Base-by-base conservation (phyloP, 2,329 filamentous ascomycete genomes). In the Penicillium sp. region DNA sequence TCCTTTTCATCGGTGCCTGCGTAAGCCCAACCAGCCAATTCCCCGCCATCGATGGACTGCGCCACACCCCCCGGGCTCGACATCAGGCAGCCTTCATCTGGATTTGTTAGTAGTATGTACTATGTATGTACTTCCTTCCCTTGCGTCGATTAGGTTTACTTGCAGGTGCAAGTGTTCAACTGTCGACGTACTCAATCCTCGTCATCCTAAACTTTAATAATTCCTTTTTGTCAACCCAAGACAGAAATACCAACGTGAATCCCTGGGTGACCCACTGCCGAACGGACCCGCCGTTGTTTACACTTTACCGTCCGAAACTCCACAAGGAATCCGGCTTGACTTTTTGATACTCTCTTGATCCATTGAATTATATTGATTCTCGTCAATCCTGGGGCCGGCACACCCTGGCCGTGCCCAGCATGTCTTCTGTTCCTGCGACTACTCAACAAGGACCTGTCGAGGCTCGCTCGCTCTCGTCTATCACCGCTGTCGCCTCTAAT, bases 401-500 rank as follows among this genome's bases (percentile, higher is more conserved):
- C 71, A 73, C 58, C 65, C 68, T 65, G 68, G 68, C 60, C 65
- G 70, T 56, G 67, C 62, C 66, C 61, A 63, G 64, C 60, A 69
- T 70, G 68, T 69, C 68, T 62, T 69, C 67, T 55, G 35, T 61
- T 44, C 66, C 65, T 53, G 60, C 66, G 56, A 56, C 35, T 13
- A 22, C 62, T 42, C 71, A 70, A 59, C 72, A 70, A 56, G 71
- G 69, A 53, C 76, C 76, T 44, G 83, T 95, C 70, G 91, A 97
- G 83, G 95, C 94, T 68, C 88, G 86, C 70, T 98, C 94, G 50
- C 83, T 98, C 49, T 90, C 91, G 57, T 84, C 88, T 57, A 85
- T 99, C 66, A 95, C 92, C 67, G 82, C 86, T 45, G 86, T 97
- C 65, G 94, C 95, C 65, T 86, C 90, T 56, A 92, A 96, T 72